Evolutionary conservation across 331 rosid species (phyloP), one percentile per base, ranked within the genome.

Genomic region (Acacia concinna): DNA sequence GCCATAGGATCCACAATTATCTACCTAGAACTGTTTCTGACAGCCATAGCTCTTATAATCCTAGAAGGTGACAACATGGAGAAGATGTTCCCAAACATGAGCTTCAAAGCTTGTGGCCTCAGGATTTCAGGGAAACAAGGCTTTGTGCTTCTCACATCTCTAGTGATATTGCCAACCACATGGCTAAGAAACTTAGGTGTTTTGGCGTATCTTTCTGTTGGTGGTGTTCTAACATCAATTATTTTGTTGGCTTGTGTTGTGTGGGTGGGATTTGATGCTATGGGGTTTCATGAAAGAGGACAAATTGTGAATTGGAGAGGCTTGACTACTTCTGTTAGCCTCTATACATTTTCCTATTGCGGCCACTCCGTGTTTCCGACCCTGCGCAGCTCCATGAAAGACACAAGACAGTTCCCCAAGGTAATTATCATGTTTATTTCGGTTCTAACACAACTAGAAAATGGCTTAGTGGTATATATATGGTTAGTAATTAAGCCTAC

Each of bases 321-420:
- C 52, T 28, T 91, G 47, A 89, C 92, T 21, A 77, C 87, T n/a
- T 8, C 89, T 4, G 0, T 83, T 0, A 87, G 93, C 86, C 78
- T 91, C 78, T 89, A 80, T 37, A 9, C 84, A 3, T 89, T 91
- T 21, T 87, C 89, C 64, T 91, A 74, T 11, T 74, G 90, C 62
- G 93, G 87, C n/a, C 93, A 89, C 72, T 75, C 89, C 20, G 87
- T 91, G 40, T 87, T 91, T 31, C 96, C 93, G 5, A 90, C 86
- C 23, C 46, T 91, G 1, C 74, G 84, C 81, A 79, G 77, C 28
- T 91, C 91, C 64, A 91, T 91, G 91, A 81, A 37, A 69, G 84
- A 91, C 17, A 81, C 77, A 70, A 79, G 73, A 57, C 85, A 86
- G 23, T 89, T 91, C 76, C 65, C 88, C 15, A 88, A 82, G 96